These are phyloP conservation scores for Ganoderma sinense DNA, from an alignment of 1,284 basidiomycete species.

Conservation along the genomic window DNA sequence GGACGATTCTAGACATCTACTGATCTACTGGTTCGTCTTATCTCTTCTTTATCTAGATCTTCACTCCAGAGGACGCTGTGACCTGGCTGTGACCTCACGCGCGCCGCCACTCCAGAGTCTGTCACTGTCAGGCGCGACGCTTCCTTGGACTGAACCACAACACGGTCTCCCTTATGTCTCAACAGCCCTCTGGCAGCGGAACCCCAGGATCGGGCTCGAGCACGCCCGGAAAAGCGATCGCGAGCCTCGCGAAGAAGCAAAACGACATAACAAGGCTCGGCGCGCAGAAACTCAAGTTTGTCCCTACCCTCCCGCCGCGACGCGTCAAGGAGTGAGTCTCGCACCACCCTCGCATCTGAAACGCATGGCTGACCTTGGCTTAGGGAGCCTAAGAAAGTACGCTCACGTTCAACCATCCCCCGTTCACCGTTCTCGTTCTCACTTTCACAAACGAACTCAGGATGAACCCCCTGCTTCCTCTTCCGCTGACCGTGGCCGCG, in stretches of 20 bases:
- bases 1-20: slow-evolving; percentile 12
- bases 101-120: background rate
- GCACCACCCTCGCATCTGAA: background rate
- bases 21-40: background rate
- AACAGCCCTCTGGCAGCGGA: slow-evolving; percentile 30
- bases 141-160: slow-evolving; percentile 7
- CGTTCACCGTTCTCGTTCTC: background rate
- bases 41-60: slow-evolving; percentile 7
- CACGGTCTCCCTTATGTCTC: slow-evolving; percentile 32
- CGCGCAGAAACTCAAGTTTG: slow-evolving; percentile 78
- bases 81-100: background rate
- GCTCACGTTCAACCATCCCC: slow-evolving; percentile 22
- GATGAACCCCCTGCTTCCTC: slow-evolving; percentile 52
- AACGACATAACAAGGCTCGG: slow-evolving; percentile 75
- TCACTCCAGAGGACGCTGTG: background rate
- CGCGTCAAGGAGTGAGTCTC: slow-evolving; percentile 79
- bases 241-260: slow-evolving; percentile 75
- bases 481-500: slow-evolving; percentile 42
- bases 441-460: slow-evolving; percentile 42
- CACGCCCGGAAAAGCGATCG: slow-evolving; percentile 61
- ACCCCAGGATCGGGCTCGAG: slow-evolving; percentile 27
- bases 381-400: slow-evolving; percentile 53
- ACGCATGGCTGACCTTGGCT: background rate
- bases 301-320: slow-evolving; percentile 74
- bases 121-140: background rate